Conservation (phyloP, 2,329 filamentous ascomycete genomes). For the Colletotrichum australisinense region DNA sequence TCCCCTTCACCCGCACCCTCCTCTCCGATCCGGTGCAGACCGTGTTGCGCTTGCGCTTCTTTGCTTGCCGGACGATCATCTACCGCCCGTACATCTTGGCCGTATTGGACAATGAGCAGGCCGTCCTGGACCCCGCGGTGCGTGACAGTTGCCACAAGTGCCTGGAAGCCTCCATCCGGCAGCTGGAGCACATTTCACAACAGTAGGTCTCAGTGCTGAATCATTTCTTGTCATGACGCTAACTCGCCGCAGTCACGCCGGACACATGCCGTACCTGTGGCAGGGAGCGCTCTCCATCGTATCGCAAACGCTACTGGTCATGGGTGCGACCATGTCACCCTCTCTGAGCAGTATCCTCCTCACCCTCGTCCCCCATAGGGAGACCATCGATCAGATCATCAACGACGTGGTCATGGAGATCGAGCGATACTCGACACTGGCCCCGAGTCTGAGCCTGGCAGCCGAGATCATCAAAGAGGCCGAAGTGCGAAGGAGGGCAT, state of each 20-base stretch:
- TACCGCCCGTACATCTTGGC: slow-evolving; percentile 86
- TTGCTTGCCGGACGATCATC: slow-evolving; percentile 87
- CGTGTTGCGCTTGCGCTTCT: slow-evolving; percentile 82
- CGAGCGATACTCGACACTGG: slow-evolving; percentile 78
- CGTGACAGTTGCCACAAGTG: slow-evolving; percentile 85
- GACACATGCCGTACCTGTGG: slow-evolving; percentile 88
- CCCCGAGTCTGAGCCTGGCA: slow-evolving; percentile 80
- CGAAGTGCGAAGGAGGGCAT: slow-evolving; percentile 75
- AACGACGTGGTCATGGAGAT: slow-evolving; percentile 82
- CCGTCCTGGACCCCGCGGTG: slow-evolving; percentile 77
- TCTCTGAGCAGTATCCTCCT: slow-evolving; percentile 75
- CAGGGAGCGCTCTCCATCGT: slow-evolving; percentile 87
- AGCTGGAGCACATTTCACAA: slow-evolving; percentile 81
- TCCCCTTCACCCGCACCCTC: slow-evolving; percentile 76
- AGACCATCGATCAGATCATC: slow-evolving; percentile 80
- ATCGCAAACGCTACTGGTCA: slow-evolving; percentile 83
- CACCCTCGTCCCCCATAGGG: slow-evolving; percentile 64
- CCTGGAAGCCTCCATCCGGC: slow-evolving; percentile 81
- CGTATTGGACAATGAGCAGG: slow-evolving; percentile 81
- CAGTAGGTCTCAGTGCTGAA: slow-evolving; percentile 65
- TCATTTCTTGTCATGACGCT: slow-evolving; percentile 33
- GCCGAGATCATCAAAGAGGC: slow-evolving; percentile 86
- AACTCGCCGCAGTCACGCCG: slow-evolving; percentile 71
- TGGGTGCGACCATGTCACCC: slow-evolving; percentile 86
- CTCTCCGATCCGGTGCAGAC: slow-evolving; percentile 82